These are phyloP conservation scores for Trichoderma pleuroti DNA, from an alignment of 2,329 filamentous ascomycete genomes.

Conservation along the genomic window DNA sequence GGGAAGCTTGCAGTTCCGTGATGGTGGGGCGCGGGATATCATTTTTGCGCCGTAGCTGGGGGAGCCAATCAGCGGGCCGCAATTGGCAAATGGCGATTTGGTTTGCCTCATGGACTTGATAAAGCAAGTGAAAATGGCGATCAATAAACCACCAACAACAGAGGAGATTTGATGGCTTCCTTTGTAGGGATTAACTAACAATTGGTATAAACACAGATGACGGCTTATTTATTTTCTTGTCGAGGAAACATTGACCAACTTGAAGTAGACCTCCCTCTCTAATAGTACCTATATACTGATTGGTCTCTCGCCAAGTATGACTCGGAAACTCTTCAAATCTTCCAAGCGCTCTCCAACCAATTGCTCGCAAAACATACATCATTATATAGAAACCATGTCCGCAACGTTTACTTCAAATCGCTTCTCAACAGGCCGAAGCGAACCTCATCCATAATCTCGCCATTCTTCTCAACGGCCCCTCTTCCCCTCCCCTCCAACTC, in stretches of 20 bases:
- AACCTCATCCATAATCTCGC: constrained; percentile 36
- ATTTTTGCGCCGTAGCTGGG: constrained; percentile 28
- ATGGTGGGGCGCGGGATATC: constrained; percentile 32
- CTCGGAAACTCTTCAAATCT: not conserved
- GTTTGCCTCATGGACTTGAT: not conserved
- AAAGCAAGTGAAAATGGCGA: not conserved
- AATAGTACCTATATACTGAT: not conserved
- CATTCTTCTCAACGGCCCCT: constrained; percentile 42
- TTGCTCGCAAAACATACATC: not conserved
- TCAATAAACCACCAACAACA: not conserved
- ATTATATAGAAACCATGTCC: not conserved
- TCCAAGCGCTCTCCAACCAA: not conserved
- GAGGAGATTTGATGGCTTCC: no score
- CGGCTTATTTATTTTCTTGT: not conserved
- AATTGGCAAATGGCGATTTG: constrained; percentile 24
- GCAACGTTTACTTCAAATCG: constrained; percentile 25
- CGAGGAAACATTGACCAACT: not conserved
- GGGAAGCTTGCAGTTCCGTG: constrained; percentile 30
- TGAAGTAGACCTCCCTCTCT: not conserved
- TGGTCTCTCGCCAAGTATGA: not conserved
- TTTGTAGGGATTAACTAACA: no score
- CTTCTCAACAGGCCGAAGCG: constrained; percentile 39
- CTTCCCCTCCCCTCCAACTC: constrained; percentile 42
- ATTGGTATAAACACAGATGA: not conserved
- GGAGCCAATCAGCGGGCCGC: constrained; percentile 29